Conservation (phyloP, 768 basidiomycete species). For the Solioccasus polychromus region DNA sequence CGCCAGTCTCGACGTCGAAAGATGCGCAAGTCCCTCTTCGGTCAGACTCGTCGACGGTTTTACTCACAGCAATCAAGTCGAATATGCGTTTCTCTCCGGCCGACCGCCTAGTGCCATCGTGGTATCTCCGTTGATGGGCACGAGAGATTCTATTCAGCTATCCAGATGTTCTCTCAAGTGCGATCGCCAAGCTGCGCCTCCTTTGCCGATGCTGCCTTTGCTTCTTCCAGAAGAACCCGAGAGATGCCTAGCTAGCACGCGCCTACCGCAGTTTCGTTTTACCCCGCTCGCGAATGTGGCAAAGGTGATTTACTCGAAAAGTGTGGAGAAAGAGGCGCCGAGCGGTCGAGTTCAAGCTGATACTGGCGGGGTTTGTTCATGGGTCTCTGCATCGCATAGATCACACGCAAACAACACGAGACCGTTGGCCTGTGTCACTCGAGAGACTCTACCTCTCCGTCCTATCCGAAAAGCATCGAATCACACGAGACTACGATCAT, state of each 20-base stretch:
- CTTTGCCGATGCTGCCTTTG: constrained; percentile 22
- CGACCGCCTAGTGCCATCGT: constrained; percentile 15
- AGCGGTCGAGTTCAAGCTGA: background rate
- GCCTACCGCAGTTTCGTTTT: constrained; percentile 19
- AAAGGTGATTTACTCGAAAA: constrained; percentile 2
- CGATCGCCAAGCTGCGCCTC: constrained; percentile 15
- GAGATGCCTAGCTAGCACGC: background rate
- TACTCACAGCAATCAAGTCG: constrained; percentile 11
- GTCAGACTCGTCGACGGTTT: constrained; percentile 24
- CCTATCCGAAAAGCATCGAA: constrained; percentile 2
- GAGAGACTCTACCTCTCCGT: background rate
- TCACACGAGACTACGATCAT: constrained; percentile 12
- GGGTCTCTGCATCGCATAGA: background rate
- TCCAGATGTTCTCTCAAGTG: constrained; percentile 12
- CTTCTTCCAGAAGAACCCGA: constrained; percentile 1
- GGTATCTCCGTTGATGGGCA: constrained; percentile 21
- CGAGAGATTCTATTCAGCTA: constrained; percentile 31
- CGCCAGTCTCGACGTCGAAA: background rate
- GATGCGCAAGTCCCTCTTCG: constrained; percentile 20
- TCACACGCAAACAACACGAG: background rate
- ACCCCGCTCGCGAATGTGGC: constrained; percentile 14
- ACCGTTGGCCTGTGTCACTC: background rate
- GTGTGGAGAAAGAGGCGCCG: background rate
- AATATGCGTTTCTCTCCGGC: constrained; percentile 25
- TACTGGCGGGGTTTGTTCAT: no score